These are phyloP conservation scores for Metarhizium rileyi DNA, from an alignment of 2,329 filamentous ascomycete species.

Conservation along the genomic window DNA sequence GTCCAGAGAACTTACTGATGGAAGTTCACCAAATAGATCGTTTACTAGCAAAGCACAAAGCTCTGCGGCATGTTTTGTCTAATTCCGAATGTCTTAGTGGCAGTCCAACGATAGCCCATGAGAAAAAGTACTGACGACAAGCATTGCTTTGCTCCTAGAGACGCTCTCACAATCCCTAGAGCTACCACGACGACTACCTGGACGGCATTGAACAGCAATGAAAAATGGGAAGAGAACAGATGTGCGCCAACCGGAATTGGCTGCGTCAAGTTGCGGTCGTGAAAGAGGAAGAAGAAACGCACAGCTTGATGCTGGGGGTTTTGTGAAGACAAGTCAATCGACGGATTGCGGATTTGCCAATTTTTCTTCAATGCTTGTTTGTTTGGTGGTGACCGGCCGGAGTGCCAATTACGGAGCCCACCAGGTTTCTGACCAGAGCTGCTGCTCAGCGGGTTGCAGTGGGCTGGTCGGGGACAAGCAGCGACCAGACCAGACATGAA, in stretches of 20 bases:
- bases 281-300: not conserved
- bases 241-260: not conserved
- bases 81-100: conserved; percentile 14
- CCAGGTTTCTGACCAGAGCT: conserved; percentile 12
- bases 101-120: conserved; percentile 6
- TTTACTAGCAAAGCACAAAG: conserved; percentile 84
- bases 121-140: conserved; percentile 35
- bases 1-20: conserved; percentile 52
- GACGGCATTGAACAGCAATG: conserved; percentile 41
- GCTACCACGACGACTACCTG: conserved; percentile 61
- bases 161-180: conserved; percentile 72
- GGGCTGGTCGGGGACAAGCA: conserved; percentile 11
- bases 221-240: not conserved
- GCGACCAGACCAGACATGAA: conserved; percentile 1
- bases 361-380: no score
- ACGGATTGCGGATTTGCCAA: conserved; percentile 6
- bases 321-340: not conserved
- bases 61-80: conserved; percentile 71
- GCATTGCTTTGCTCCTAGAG: conserved; percentile 61
- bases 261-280: not conserved
- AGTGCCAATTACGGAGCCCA: conserved; percentile 12
- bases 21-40: conserved; percentile 84
- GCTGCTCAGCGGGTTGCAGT: conserved; percentile 12
- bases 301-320: not conserved
- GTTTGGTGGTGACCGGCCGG: no score